Conservation (phyloP, 805 yeast species). For the Martiniozyma abietophila region DNA sequence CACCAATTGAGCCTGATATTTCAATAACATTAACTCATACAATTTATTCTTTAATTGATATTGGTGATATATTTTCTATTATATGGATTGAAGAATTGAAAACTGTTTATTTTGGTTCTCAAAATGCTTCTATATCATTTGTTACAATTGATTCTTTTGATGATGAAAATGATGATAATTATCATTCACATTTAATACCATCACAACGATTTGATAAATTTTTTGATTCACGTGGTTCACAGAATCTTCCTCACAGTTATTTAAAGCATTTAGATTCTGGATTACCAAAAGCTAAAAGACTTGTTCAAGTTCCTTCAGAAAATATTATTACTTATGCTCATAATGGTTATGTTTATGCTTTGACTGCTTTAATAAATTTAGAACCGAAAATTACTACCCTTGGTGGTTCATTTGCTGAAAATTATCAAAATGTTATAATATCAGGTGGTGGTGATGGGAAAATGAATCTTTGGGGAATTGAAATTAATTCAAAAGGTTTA, state of each 20-base stretch:
- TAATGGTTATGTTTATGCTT: slow-evolving; percentile 78
- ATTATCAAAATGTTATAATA: slow-evolving; percentile 33
- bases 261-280: too few relatives aligned
- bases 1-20: not conserved
- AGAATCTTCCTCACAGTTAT: slow-evolving; percentile 1
- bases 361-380: slow-evolving; percentile 29
- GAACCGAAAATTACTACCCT: slow-evolving; percentile 16
- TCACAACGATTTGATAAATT: slow-evolving; percentile 70
- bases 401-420: slow-evolving; percentile 20
- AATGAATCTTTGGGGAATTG: slow-evolving; percentile 68
- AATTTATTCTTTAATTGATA: slow-evolving; percentile 74
- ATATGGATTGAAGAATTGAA: slow-evolving; percentile 53
- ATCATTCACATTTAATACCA: slow-evolving; percentile 35
- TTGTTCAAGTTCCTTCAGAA: slow-evolving; percentile 58
- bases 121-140: slow-evolving; percentile 82
- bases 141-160: slow-evolving; percentile 33
- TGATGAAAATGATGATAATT: slow-evolving; percentile 16
- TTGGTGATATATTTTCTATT: slow-evolving; percentile 87
- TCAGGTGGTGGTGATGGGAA: slow-evolving; percentile 90
- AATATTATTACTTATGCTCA: slow-evolving; percentile 79
- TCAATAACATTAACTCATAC: slow-evolving; percentile 41
- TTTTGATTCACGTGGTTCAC: slow-evolving; percentile 71
- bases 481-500: slow-evolving; percentile 4
- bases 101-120: slow-evolving; percentile 78
- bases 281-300: slow-evolving; percentile 25